Conservation (phyloP, 1,139 yeast species). For the Torulaspora globosa region DNA sequence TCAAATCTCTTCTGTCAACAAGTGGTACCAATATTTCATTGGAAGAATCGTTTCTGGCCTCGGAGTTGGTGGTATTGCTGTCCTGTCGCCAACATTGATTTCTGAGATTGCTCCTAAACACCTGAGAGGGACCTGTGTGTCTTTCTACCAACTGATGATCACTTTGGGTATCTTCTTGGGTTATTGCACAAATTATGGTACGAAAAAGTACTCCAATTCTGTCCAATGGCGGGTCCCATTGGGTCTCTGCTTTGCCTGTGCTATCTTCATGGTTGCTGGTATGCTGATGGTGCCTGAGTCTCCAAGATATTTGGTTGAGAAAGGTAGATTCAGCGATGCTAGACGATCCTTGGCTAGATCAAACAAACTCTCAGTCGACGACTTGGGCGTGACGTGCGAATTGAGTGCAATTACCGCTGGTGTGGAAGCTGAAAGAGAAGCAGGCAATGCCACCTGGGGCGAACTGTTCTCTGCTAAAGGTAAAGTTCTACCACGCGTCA, state of each 20-base stretch:
- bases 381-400: conserved; percentile 3
- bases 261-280: conserved; percentile 7
- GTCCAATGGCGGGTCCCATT: conserved; percentile 7
- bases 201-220: conserved; percentile 3
- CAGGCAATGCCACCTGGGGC: conserved; percentile 5
- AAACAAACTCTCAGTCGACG: conserved; percentile 2
- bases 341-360: conserved; percentile 5
- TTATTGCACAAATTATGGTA: conserved; percentile 7
- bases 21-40: conserved; percentile 44
- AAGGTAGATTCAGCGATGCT: conserved; percentile 4
- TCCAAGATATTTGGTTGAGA: conserved; percentile 7
- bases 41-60: conserved; percentile 54
- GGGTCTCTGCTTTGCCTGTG: conserved; percentile 7
- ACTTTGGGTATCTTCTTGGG: conserved; percentile 8
- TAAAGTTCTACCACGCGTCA: conserved; percentile 5
- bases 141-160: conserved; percentile 7
- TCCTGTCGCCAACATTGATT: conserved; percentile 7
- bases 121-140: conserved; percentile 9
- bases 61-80: conserved; percentile 8
- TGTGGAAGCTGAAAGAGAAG: conserved; percentile 5
- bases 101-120: conserved; percentile 8
- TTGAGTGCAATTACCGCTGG: conserved; percentile 4
- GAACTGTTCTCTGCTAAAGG: conserved; percentile 6
- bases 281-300: conserved; percentile 9
- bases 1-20: conserved; percentile 3